Conservation (phyloP, 768 basidiomycete species). For the Mycena capillaripes region DNA sequence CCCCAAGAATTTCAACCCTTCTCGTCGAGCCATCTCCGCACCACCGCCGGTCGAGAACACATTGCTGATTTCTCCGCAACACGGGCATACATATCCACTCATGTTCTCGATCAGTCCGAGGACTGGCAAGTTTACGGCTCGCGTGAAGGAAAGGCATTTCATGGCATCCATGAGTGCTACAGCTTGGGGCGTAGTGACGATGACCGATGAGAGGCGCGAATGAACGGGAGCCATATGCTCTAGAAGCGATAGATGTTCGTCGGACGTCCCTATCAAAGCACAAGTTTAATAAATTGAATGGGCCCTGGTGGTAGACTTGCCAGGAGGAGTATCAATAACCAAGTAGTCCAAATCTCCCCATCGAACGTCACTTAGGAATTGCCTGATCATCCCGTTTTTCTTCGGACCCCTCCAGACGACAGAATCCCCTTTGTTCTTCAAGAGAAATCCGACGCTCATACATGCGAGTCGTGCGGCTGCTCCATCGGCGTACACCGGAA, state of each 20-base stretch:
- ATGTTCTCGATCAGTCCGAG: conserved; percentile 97
- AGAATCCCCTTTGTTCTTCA: conserved; percentile 91
- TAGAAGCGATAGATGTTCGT: conserved; percentile 96
- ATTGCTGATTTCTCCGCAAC: conserved; percentile 95
- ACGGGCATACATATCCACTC: conserved; percentile 98
- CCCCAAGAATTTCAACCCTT: conserved; percentile 85
- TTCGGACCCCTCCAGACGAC: conserved; percentile 99
- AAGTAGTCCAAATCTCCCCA: conserved; percentile 96
- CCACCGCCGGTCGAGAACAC: conserved; percentile 97
- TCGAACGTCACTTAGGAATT: conserved; percentile 94
- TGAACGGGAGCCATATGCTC: conserved; percentile 93
- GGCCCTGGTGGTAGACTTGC: conserved; percentile 57
- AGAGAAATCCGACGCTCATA: conserved; percentile 97
- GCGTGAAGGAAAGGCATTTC: conserved; percentile 97
- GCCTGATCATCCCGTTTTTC: conserved; percentile 98
- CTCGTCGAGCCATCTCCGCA: conserved; percentile 84
- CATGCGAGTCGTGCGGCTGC: conserved; percentile 81
- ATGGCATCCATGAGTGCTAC: conserved; percentile 95
- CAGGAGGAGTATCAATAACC: conserved; percentile 96
- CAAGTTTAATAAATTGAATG: conserved; percentile 37
- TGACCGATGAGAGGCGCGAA: conserved; percentile 82
- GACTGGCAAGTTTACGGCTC: conserved; percentile 87
- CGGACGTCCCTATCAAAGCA: conserved; percentile 86
- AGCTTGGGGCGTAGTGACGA: conserved; percentile 98
- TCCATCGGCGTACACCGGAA: conserved; percentile 96